Base-by-base conservation (phyloP, 495 filamentous ascomycete species). In the Neurospora pannonica region DNA sequence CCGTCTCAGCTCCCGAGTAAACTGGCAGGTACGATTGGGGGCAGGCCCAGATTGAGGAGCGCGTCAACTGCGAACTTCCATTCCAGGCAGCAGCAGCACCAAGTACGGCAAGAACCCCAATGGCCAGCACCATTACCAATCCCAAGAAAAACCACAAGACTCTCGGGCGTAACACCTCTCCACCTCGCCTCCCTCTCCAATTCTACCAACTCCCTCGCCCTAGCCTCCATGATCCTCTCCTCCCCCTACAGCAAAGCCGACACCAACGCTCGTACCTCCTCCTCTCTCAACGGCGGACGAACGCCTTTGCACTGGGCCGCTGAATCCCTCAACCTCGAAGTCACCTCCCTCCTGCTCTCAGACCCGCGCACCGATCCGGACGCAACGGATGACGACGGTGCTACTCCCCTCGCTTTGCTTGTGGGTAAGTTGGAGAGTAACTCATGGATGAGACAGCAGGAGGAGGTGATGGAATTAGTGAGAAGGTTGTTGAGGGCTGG, bases 271-370 rank as follows among this genome's bases (percentile, higher is more conserved):
- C 54, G 54, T 3, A 34, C 54, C 39, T 40, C 39, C 13, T 42
- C 39, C 4, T 42, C 46, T 0, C n/a, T 21, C 9, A 54, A 5
- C 54, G 24, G 24, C 10, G 75, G 76, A 0, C 71, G 73, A 0
- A 78, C 75, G 0, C 75, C 77, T 2, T 48, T 81, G 3, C 78
- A 77, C 39, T 78, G 76, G 73, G 76, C 79, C 6, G 74, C 48
- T 0, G 72, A 70, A 17, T 46, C 70, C 0, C 75, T 74, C 4
- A 71, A 74, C 19, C 36, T 60, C 0, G 71, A 74, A 7, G 76
- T 80, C 0, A 72, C 78, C 3, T 24, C 40, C 6, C 38, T 74
- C 11, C 1, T 67, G 0, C 54, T 67, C 1, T 67, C 54, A 0
- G 54, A 67, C 3, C 54, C 6, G 0, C 40, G 79, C 13, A 21